Evolutionary conservation across 1,284 basidiomycete genomes (phyloP), one percentile per base, ranked within the genome.

Genomic region (Microbotryum intermedium): DNA sequence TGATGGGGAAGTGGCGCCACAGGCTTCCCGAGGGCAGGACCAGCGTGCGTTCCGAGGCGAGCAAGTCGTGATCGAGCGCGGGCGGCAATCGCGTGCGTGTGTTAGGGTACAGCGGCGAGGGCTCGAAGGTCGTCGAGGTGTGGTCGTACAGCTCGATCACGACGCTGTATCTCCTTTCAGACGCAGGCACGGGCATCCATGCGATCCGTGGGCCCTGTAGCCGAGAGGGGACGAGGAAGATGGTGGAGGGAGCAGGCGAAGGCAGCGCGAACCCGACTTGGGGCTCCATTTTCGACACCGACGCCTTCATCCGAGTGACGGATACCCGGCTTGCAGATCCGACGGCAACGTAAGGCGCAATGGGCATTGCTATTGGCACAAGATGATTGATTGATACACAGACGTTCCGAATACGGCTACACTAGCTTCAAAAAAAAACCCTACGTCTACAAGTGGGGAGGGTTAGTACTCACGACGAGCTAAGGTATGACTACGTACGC

Each of bases 1-100:
- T 53, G 4, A 11, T 5, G 3, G 66, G 66, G 2, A 70, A 52
- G 3, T 44, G 50, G 6, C 42, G 8, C 66, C 64, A 68, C 47
- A 68, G 59, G 42, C 20, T 60, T 39, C 34, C 34, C 3, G 43
- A 13, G 2, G 61, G 68, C 3, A 60, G 51, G 1, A 64, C 60
- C 11, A 69, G 58, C 4, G 43, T 44, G 29, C 51, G 54, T 7
- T 49, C 30, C 7, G 11, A 29, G 6, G 44, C n/a, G 10, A 57
- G 29, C 18, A 69, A 52, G 8, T 61, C 43, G 9, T 29, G 25
- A 55, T 71, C 69, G 57, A 70, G 60, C 21, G 30, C n/a, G 11
- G 50, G 49, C 8, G 70, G 68, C 7, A 71, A 55, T 13, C 66
- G 62, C n/a, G 68, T 66, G 16, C 46, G 48, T 6, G 69, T 71